A percentile compares a stretch with the other conserved stretches of the same genome.
Evolutionary conservation across 2,329 filamentous ascomycete species (phyloP).

Genomic region (Samsoniella hepiali): DNA sequence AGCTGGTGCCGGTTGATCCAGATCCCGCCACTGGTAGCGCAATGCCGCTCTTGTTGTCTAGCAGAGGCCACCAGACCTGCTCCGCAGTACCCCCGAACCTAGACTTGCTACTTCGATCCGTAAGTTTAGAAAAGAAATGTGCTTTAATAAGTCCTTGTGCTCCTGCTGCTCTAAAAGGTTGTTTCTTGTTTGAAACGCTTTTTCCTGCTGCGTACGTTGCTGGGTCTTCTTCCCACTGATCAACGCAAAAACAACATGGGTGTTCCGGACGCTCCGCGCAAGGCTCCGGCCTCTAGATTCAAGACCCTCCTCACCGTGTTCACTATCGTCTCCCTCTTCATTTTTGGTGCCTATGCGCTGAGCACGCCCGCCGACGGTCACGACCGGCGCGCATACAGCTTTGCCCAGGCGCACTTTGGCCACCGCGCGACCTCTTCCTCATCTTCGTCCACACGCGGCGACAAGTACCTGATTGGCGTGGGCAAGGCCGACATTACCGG

Average conservation of each 20-base stretch:
- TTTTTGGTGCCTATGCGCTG: slow-evolving; percentile 17
- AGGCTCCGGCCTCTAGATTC: slow-evolving; percentile 7
- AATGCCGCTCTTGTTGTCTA: not conserved
- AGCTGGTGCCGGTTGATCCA: slow-evolving; percentile 11
- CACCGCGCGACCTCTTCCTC: not conserved
- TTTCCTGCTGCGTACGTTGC: not conserved
- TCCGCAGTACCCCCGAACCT: slow-evolving; percentile 16
- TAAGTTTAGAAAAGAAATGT: not conserved
- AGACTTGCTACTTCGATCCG: not conserved
- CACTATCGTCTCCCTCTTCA: slow-evolving; percentile 17
- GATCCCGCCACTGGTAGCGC: slow-evolving; percentile 17
- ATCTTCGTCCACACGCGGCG: slow-evolving; percentile 19
- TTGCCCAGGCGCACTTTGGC: slow-evolving; percentile 13
- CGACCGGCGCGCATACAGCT: slow-evolving; percentile 12
- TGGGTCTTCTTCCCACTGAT: not conserved
- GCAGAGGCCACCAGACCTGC: slow-evolving; percentile 8
- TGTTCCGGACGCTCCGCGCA: slow-evolving; percentile 9
- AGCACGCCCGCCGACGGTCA: slow-evolving; percentile 10
- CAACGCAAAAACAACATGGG: not conserved
- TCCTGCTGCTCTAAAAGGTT: not conserved
- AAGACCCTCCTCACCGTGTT: slow-evolving; percentile 13
- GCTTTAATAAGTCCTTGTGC: not conserved
- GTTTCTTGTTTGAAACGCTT: not conserved
- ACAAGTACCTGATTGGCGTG: slow-evolving; percentile 50
- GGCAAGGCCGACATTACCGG: slow-evolving; percentile 61